Conservation (phyloP, 2,329 filamentous ascomycete species). For the Aureobasidium leucospermi region DNA sequence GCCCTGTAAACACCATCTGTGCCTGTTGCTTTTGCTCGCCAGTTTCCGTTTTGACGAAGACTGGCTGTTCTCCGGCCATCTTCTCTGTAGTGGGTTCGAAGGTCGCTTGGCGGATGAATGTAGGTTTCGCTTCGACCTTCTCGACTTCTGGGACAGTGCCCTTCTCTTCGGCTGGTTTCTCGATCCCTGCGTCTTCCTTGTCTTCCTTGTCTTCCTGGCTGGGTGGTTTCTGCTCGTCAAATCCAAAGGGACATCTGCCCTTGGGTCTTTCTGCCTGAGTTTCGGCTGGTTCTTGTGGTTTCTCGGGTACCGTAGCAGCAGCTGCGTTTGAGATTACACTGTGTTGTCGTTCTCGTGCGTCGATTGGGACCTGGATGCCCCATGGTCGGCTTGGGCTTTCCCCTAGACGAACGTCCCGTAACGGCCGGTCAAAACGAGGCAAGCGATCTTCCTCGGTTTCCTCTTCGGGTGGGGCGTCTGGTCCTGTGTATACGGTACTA, state of each 20-base stretch:
- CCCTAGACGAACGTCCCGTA: slow-evolving; percentile 86
- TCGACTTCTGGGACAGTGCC: neutral
- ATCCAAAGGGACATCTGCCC: slow-evolving; percentile 52
- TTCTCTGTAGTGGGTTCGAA: neutral
- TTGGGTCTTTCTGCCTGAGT: slow-evolving; percentile 18
- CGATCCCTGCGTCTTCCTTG: neutral
- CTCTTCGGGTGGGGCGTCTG: slow-evolving; percentile 32
- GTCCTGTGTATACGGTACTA: slow-evolving; percentile 51
- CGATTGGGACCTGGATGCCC: slow-evolving; percentile 71
- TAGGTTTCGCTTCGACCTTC: slow-evolving; percentile 4
- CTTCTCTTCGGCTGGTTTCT: neutral
- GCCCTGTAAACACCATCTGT: slow-evolving; percentile 83
- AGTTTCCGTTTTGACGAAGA: neutral
- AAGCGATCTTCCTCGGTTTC: slow-evolving; percentile 56
- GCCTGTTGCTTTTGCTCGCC: slow-evolving; percentile 32
- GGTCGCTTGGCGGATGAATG: neutral
- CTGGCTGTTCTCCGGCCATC: neutral
- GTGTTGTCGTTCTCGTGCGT: slow-evolving; percentile 36
- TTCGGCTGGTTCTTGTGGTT: neutral
- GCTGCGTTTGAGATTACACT: slow-evolving; percentile 32
- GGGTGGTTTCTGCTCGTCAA: slow-evolving; percentile 15
- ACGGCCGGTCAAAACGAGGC: slow-evolving; percentile 71
- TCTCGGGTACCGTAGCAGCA: neutral
- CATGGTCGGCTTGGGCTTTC: slow-evolving; percentile 90
- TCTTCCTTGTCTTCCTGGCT: neutral